Percentiles rank a stretch among this genome's conserved stretches.
Evolutionary conservation across 2,329 filamentous ascomycete species (phyloP).

Genomic region (Aspergillus udagawae): DNA sequence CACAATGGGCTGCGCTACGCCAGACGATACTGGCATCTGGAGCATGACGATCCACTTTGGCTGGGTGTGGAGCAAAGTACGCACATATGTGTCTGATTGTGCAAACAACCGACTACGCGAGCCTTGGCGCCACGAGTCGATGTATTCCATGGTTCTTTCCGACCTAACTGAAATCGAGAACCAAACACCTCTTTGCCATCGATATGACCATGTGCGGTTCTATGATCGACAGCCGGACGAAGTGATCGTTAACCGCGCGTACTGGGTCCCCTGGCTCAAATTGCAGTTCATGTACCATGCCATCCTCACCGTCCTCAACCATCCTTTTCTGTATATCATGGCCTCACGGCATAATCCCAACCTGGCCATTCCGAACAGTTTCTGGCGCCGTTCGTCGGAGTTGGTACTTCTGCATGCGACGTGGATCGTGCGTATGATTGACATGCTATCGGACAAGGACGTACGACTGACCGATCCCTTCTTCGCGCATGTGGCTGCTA

Average conservation of each 20-base stretch:
- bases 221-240: slow-evolving; percentile 49
- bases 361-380: slow-evolving; percentile 51
- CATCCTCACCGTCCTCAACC: slow-evolving; percentile 50
- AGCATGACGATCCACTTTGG: slow-evolving; percentile 48
- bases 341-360: slow-evolving; percentile 51
- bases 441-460: slow-evolving; percentile 52
- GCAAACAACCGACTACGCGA: slow-evolving; percentile 46
- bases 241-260: slow-evolving; percentile 43
- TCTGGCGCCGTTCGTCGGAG: slow-evolving; percentile 52
- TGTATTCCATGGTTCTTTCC: slow-evolving; percentile 49
- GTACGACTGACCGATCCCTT: slow-evolving; percentile 50
- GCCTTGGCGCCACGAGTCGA: slow-evolving; percentile 51
- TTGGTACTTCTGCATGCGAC: slow-evolving; percentile 50
- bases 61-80: slow-evolving; percentile 49
- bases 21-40: slow-evolving; percentile 48
- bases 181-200: slow-evolving; percentile 46
- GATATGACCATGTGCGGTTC: slow-evolving; percentile 52
- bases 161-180: slow-evolving; percentile 51
- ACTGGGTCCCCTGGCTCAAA: slow-evolving; percentile 52
- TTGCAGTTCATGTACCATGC: slow-evolving; percentile 53
- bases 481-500: slow-evolving; percentile 50
- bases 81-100: slow-evolving; percentile 47
- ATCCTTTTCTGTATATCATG: slow-evolving; percentile 52
- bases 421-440: slow-evolving; percentile 53
- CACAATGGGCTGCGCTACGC: slow-evolving; percentile 40